Evolutionary conservation across 2,329 filamentous ascomycete species (phyloP), one percentile per base, ranked within the genome.

Genomic region (Sclerotiophoma versabilis): DNA sequence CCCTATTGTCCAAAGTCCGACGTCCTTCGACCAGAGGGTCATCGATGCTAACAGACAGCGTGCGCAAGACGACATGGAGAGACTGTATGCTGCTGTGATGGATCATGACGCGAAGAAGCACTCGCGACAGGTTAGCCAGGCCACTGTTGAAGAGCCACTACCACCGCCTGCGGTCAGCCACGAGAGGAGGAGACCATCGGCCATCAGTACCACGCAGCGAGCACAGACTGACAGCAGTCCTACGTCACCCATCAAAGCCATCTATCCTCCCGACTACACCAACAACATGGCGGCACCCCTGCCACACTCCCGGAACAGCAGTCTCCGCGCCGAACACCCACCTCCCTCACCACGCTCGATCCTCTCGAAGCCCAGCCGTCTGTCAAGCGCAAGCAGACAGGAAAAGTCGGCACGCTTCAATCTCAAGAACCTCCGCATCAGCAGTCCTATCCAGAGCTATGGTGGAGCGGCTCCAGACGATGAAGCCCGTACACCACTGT

Each of bases 41-140:
- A 83, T 97, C 20, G 84, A 88, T 54, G 83, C 85, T 56, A 91
- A 96, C 75, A 86, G 84, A 71, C 82, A 84, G 68, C 88, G 88
- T 79, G 87, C 91, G 59, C 87, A 95, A 74, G 82, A 88, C 61
- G 90, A 96, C 73, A 87, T 97, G 75, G 92, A 96, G 74, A 87
- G 91, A 66, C 87, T 98, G 73, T 98, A 97, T 77, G 92, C 88
- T 58, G 89, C 92, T 63, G 93, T 96, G 60, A 89, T 96, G 87
- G 91, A 92, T 74, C 90, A 96, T 65, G 93, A 97, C 60, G 82
- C 81, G 38, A 77, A 79, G 59, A 82, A 79, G 56, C 65, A 69
- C 23, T 66, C 65, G 25, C 66, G 70, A n/a, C 65, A 67, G 33
- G 57, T 64, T 44, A 71, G 65, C 49, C 58, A 57, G 47, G 65